Percentiles rank a stretch among this genome's conserved stretches.
phyloP scores from a whole-genome alignment of 306 rosid genomes.

The Quercus rubra region DNA sequence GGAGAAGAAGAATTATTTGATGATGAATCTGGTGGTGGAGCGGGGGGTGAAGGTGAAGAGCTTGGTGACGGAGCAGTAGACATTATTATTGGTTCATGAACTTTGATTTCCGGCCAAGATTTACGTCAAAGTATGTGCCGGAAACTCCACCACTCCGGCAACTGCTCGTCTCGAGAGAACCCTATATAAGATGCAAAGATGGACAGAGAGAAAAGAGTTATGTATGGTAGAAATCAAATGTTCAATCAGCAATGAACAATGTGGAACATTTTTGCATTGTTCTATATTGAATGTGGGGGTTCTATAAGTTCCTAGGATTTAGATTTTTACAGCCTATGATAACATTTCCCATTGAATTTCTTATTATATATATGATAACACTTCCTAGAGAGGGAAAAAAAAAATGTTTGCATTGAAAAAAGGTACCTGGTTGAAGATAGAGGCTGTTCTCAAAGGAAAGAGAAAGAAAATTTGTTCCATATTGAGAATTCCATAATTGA shows the following conservation, averaged over 20 bases:
- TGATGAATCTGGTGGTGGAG: constrained; percentile 9
- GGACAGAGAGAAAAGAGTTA: background rate
- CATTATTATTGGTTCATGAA: constrained; percentile 43
- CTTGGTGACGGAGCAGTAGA: constrained; percentile 34
- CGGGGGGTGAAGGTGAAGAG: background rate
- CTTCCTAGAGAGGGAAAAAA: background rate
- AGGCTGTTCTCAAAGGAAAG: constrained; percentile 44
- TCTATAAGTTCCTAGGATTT: background rate
- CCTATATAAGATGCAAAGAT: constrained; percentile 18
- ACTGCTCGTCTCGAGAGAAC: constrained; percentile 34
- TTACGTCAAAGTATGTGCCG: constrained; percentile 21
- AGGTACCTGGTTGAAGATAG: constrained; percentile 49
- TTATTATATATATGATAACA: too few relatives aligned
- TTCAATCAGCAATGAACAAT: too few relatives aligned
- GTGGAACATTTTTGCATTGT: too few relatives aligned
- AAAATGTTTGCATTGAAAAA: background rate
- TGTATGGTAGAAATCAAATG: background rate
- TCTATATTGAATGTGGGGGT: background rate
- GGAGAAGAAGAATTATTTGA: constrained; percentile 12
- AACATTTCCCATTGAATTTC: background rate
- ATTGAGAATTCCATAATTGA: constrained; percentile 22
- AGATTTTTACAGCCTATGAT: background rate
- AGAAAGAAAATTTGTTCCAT: constrained; percentile 24
- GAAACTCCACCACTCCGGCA: constrained; percentile 42
- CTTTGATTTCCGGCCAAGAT: constrained; percentile 27